These are phyloP conservation scores for Tuber magnatum DNA, from an alignment of 495 filamentous ascomycete species.

Conservation along the genomic window DNA sequence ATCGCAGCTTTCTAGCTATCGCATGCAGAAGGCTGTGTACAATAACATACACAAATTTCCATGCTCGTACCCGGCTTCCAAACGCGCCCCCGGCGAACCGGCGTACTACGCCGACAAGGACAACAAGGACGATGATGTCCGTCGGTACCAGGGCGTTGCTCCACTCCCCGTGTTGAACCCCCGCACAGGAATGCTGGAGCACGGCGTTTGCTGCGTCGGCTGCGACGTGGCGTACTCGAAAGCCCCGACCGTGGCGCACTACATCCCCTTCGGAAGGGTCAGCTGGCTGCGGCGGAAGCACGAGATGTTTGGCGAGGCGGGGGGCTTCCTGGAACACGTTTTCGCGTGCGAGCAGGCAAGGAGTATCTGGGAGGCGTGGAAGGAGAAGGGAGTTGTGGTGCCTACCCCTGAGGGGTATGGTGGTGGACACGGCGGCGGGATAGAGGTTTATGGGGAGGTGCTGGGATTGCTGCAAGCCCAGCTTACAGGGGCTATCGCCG, in stretches of 20 bases:
- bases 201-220: constrained; percentile 26
- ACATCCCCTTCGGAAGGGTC: not conserved
- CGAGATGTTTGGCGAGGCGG: not conserved
- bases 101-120: constrained; percentile 24
- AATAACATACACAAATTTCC: constrained; percentile 15
- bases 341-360: not conserved
- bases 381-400: not conserved
- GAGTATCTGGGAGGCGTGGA: not conserved
- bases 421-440: not conserved
- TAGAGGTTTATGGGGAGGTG: not conserved
- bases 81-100: constrained; percentile 10
- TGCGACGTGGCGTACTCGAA: constrained; percentile 9
- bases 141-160: constrained; percentile 21
- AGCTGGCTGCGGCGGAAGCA: constrained; percentile 1
- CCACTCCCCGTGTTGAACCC: constrained; percentile 26
- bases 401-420: not conserved
- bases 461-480: not conserved
- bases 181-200: constrained; percentile 11
- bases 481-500: not conserved
- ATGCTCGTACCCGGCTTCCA: constrained; percentile 5
- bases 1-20: constrained; percentile 18
- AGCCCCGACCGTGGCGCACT: not conserved
- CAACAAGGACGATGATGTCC: constrained; percentile 27
- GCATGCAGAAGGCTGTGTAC: constrained; percentile 23
- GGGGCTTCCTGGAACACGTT: constrained; percentile 1